Percentiles rank a stretch among this genome's conserved stretches.
Evolutionary conservation across 2,329 filamentous ascomycete genomes (phyloP).

Genomic region (Neofusicoccum sp.): DNA sequence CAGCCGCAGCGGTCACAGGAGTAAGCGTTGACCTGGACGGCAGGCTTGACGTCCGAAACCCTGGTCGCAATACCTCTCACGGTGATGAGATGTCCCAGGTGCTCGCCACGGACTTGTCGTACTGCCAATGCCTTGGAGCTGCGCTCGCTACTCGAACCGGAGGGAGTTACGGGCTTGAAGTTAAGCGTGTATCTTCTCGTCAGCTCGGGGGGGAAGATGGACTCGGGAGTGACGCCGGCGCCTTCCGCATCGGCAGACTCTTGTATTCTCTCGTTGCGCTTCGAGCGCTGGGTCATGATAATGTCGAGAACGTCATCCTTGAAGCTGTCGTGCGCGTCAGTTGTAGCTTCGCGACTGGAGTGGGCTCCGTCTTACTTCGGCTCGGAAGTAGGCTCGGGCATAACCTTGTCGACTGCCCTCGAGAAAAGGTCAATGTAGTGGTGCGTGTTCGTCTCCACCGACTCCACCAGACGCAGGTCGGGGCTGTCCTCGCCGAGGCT

Average conservation of each 20-base stretch:
- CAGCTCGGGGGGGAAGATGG: constrained; percentile 87
- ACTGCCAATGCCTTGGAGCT: constrained; percentile 75
- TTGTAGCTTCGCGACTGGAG: neutral
- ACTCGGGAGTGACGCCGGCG: constrained; percentile 64
- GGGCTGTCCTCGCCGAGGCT: constrained; percentile 61
- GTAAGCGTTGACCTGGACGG: constrained; percentile 97
- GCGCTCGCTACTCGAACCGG: constrained; percentile 64
- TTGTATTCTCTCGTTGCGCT: constrained; percentile 76
- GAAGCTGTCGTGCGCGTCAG: constrained; percentile 60
- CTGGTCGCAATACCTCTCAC: constrained; percentile 91
- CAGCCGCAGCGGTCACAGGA: constrained; percentile 95
- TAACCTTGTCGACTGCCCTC: constrained; percentile 80
- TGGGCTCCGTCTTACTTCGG: constrained; percentile 62
- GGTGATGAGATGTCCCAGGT: constrained; percentile 91
- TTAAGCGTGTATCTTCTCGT: constrained; percentile 93
- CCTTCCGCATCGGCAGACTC: constrained; percentile 44
- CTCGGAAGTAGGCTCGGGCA: constrained; percentile 78
- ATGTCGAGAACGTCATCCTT: constrained; percentile 98
- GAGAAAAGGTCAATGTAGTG: constrained; percentile 95
- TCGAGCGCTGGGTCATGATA: constrained; percentile 88
- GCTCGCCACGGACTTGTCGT: constrained; percentile 87
- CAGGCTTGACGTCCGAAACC: constrained; percentile 96
- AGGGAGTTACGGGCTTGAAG: constrained; percentile 87
- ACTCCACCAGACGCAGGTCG: constrained; percentile 71
- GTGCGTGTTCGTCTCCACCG: constrained; percentile 86